These are phyloP conservation scores for Psilocybe tampanensis DNA, from an alignment of 768 basidiomycete species.

Conservation along the genomic window DNA sequence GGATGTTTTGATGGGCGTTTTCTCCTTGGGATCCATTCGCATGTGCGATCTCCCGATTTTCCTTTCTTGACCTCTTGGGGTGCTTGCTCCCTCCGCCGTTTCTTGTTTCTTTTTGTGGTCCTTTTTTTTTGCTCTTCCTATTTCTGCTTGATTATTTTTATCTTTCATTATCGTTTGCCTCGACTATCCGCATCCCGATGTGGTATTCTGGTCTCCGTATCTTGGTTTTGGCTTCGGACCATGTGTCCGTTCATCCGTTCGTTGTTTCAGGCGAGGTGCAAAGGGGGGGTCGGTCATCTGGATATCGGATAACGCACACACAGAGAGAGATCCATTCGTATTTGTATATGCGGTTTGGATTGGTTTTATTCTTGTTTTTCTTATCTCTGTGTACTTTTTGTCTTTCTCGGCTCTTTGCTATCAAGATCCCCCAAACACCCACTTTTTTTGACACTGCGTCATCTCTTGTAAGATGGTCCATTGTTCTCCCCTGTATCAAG, in stretches of 20 bases:
- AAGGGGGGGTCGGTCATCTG: neutral
- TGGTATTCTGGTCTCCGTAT: neutral
- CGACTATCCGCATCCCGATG: neutral
- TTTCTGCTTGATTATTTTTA: neutral
- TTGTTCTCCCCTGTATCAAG: neutral
- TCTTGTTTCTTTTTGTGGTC: too few species aligned
- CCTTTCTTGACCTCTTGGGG: too few species aligned
- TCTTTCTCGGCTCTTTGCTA: neutral
- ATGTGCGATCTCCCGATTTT: slow-evolving; percentile 13
- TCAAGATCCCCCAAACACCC: neutral
- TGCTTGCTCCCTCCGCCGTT: too few species aligned
- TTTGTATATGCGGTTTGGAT: neutral
- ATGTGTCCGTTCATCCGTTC: neutral
- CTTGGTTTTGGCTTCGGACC: neutral
- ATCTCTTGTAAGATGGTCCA: too few species aligned
- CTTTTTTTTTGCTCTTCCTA: too few species aligned
- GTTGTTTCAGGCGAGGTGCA: neutral
- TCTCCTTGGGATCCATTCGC: neutral
- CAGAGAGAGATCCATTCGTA: neutral
- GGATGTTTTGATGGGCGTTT: neutral
- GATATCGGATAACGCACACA: neutral
- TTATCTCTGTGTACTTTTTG: neutral
- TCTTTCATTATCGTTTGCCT: neutral
- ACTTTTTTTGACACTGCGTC: neutral
- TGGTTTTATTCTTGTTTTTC: neutral